Percentiles rank a stretch among this genome's conserved stretches.
Evolutionary conservation across 441 rosid species (phyloP).

Genomic region (Erodium texanum): DNA sequence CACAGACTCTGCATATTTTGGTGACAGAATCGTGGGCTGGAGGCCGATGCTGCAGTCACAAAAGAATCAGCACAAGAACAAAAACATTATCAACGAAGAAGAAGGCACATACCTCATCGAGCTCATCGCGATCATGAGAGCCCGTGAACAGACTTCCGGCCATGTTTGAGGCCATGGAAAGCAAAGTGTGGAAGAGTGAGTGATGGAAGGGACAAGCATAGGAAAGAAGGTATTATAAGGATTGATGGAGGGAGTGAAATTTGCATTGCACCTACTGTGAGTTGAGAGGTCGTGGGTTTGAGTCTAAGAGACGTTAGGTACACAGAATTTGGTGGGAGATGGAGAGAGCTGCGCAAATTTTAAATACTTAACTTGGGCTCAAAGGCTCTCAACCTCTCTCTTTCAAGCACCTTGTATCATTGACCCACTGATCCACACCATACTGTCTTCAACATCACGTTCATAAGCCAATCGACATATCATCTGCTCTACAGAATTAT

Average conservation of each 20-base stretch:
- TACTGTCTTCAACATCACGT: no score
- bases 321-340: slow-evolving; percentile 16
- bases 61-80: slow-evolving; percentile 4
- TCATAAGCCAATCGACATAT: background rate
- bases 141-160: slow-evolving; percentile 33
- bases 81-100: background rate
- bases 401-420: background rate
- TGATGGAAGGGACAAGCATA: slow-evolving; percentile 9
- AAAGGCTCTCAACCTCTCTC: background rate
- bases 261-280: slow-evolving; percentile 36
- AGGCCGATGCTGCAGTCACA: slow-evolving; percentile 32
- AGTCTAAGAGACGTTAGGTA: slow-evolving; percentile 47
- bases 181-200: slow-evolving; percentile 11
- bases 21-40: slow-evolving; percentile 34
- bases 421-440: background rate
- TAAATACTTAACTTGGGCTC: background rate
- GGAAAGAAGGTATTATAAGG: slow-evolving; percentile 17
- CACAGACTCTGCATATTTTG: slow-evolving; percentile 69
- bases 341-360: slow-evolving; percentile 7
- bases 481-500: background rate
- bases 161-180: slow-evolving; percentile 43
- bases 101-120: slow-evolving; percentile 26
- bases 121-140: slow-evolving; percentile 25
- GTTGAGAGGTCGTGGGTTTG: slow-evolving; percentile 73
- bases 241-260: slow-evolving; percentile 5